Evolutionary conservation across 2,329 filamentous ascomycete genomes (phyloP), one percentile per base, ranked within the genome.

Genomic region (Apiospora phragmitis): DNA sequence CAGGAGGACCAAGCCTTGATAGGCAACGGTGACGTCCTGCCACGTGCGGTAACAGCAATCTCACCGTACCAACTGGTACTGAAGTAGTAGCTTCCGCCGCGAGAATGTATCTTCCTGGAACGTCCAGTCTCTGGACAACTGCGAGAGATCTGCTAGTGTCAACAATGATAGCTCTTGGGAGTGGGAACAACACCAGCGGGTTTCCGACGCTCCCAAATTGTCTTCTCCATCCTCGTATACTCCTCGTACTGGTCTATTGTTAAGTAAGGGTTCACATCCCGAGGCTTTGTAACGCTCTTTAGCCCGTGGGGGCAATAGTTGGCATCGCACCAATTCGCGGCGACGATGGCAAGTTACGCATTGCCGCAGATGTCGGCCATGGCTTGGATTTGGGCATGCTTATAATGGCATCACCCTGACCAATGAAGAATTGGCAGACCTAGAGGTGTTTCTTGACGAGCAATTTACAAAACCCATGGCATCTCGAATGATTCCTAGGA

Each of bases 361-460:
- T 77, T 75, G 21, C 78, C 76, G 32, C 81, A 84, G 6, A 84
- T 80, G 3, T 78, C 75, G 21, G 82, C 80, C 82, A 84, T 84
- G 8, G 78, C 75, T 0, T 74, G 71, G 32, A 83, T 76, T 41
- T 84, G 80, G 3, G 73, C 71, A 38, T 72, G 72, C 26, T 77
- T 77, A 3, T 65, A 4, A 2, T 1, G 12, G 66, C n/a, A 11
- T 76, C 38, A 55, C 79, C 76, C 1, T 77, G 72, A 0, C 74
- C 72, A 43, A 83, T 80, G 62, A 82, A 84, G 2, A 80, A 75
- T 35, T 76, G 74, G 69, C 83, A 81, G 2, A 83, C 77, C 82
- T 82, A 84, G 2, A 84, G 75, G 68, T 83, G 81, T 6, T 76
- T 72, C 11, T 81, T 72, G 0, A 80, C 80, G 8, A 84, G 73